Evolutionary conservation across 2,329 filamentous ascomycete species (phyloP).

Genomic region (Arthrobotrys entomopaga): DNA sequence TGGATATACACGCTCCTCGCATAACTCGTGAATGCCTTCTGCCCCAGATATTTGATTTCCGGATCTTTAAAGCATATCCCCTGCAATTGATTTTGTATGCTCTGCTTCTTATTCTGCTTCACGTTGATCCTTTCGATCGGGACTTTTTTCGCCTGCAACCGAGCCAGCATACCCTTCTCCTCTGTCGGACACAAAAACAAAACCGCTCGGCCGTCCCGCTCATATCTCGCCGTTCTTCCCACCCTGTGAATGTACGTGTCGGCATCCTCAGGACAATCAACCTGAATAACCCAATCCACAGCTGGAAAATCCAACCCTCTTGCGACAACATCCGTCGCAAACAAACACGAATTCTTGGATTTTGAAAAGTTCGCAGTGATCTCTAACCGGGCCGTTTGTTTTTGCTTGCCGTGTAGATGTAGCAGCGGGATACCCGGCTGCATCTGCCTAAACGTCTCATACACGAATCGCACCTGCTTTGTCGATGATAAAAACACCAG

Average conservation of each 20-base stretch:
- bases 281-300: conserved; percentile 98
- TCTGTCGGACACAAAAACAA: conserved; percentile 92
- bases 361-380: conserved; percentile 85
- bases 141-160: conserved; percentile 88
- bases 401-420: conserved; percentile 92
- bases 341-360: conserved; percentile 85
- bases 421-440: conserved; percentile 93
- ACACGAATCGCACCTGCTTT: conserved; percentile 96
- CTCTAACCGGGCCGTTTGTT: conserved; percentile 86
- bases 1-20: conserved; percentile 85
- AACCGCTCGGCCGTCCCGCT: conserved; percentile 85
- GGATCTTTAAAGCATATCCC: conserved; percentile 96
- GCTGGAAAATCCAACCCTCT: conserved; percentile 94
- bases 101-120: conserved; percentile 86
- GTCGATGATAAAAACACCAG: conserved; percentile 94
- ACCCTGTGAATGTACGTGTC: conserved; percentile 98
- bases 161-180: conserved; percentile 87
- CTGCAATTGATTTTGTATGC: conserved; percentile 84
- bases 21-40: conserved; percentile 95
- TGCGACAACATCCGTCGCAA: conserved; percentile 94
- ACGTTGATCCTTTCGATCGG: conserved; percentile 87
- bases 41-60: conserved; percentile 90
- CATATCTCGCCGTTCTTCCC: conserved; percentile 91
- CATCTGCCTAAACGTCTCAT: conserved; percentile 89
- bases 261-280: conserved; percentile 95